Evolutionary conservation across 352 stramenopile genomes (phyloP), one percentile per base, ranked within the genome.

Genomic region (Phytophthora pisi): DNA sequence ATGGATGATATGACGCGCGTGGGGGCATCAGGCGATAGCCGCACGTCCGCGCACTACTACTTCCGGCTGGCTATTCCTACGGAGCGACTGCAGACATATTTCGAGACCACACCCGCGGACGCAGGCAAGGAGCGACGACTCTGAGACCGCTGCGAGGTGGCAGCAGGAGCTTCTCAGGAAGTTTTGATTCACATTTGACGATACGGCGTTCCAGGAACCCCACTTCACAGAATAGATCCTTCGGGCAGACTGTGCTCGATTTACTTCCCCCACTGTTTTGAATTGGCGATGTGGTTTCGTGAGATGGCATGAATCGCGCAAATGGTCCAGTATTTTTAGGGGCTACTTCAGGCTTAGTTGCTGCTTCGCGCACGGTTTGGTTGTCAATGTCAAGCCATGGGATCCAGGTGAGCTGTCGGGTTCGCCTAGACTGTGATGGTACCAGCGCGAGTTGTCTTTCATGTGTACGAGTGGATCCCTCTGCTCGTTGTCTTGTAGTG

Each of bases 1-100:
- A 94, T 96, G 85, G 88, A 96, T 64, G 86, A 94, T 58, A 92
- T 96, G 84, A 77, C 74, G 53, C 78, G 82, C 61, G 68, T 92
- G 67, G 72, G 64, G 0, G 64, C 68, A 38, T 51, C 43, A n/a
- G 28, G 46, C 36, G 52, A 77, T 40, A 69, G 43, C 15, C 70
- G 30, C 45, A 75, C 66, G 45, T 64, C 62, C 8, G 70, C 62
- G 0, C 74, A 89, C 58, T 88, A 89, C 65, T 90, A 81, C 59
- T 93, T 91, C 64, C 77, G 80, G 2, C 73, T 93, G 20, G 51
- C 46, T 16, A 55, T 89, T 4, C 66, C 85, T 2, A 64, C 70
- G 40, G 66, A 78, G 49, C 66, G 80, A 51, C 68, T 93, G 28
- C 66, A 80, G n/a, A 75, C 57, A 24, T 91, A 88, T 69, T 89